Evolutionary conservation across 2,329 filamentous ascomycete species (phyloP), one percentile per base, ranked within the genome.

Genomic region (Aspergillus sojae): DNA sequence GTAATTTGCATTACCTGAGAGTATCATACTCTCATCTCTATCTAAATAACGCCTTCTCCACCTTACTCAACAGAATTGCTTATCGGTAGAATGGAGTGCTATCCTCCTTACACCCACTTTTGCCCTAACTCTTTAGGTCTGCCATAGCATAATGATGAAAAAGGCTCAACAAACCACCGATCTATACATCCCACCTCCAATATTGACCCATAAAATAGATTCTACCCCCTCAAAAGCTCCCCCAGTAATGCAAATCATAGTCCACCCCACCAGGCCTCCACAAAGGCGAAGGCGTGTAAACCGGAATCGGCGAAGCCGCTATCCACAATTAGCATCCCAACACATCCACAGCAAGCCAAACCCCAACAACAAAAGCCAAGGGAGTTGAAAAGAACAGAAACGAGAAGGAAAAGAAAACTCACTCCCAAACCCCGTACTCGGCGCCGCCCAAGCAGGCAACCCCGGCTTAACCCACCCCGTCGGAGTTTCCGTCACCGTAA

Each of bases 361-460:
- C 14, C 4, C 14, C 34, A 45, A 23, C 2, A 12, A 5, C 4
- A 12, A 19, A 52, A 32, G 1, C 26, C 26, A 28, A 28, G 26
- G 26, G 5, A 28, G 26, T 28, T 28, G 26, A 2, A 2, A 52
- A 16, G 9, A 7, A 32, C 1, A 11, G 5, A 9, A 19, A 52
- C 14, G 14, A 2, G n/a, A 32, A 9, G 1, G 7, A 32, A n/a
- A 30, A n/a, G 16, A 50, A n/a, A 16, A 52, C 48, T 32, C 68
- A 67, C 72, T 75, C 21, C 75, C 75, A 65, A 77, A 78, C 7
- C 75, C 76, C 0, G 73, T 74, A 56, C 68, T 72, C 5, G 69
- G 63, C 4, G 68, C 67, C 16, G 73, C 75, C 75, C 75, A 78
- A 0, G 71, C 69, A 2, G 76, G 76, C 7, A 60, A 71, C 0